Percentiles rank a stretch among this genome's conserved stretches.
phyloP scores from a whole-genome alignment of 2,329 filamentous ascomycete genomes.

The Diplodia intermedia region DNA sequence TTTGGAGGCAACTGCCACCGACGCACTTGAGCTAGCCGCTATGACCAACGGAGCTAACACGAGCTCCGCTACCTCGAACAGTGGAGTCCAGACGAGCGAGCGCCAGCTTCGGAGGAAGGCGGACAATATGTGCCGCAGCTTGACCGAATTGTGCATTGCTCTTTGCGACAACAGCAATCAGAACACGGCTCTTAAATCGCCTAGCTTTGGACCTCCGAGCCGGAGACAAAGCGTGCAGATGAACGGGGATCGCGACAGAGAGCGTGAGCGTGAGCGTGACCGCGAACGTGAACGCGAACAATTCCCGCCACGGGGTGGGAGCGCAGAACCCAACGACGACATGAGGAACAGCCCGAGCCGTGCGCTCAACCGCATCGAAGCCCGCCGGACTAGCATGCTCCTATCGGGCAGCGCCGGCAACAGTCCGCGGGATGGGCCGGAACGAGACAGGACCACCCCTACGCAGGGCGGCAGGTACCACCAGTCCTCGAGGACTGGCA shows the following conservation, averaged over 20 bases:
- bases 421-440: conserved; percentile 42
- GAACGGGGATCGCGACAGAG: conserved; percentile 20
- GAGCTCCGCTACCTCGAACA: conserved; percentile 67
- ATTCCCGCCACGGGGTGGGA: conserved; percentile 35
- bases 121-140: conserved; percentile 87
- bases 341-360: conserved; percentile 45
- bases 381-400: conserved; percentile 49
- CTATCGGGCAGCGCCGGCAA: conserved; percentile 36
- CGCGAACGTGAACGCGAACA: conserved; percentile 27
- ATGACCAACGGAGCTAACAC: conserved; percentile 70
- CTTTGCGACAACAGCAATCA: conserved; percentile 57
- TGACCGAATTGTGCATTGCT: conserved; percentile 91
- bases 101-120: conserved; percentile 87
- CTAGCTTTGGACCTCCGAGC: conserved; percentile 15
- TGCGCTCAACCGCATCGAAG: conserved; percentile 54
- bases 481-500: conserved; percentile 6
- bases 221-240: conserved; percentile 29
- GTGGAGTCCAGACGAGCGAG: conserved; percentile 70
- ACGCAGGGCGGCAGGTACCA: conserved; percentile 24
- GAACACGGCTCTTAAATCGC: conserved; percentile 22
- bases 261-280: conserved; percentile 15
- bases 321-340: conserved; percentile 48
- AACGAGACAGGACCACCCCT: conserved; percentile 31
- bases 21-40: conserved; percentile 78
- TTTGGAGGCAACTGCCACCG: conserved; percentile 79